A percentile compares a stretch with the other conserved stretches of the same genome.
Conservation (phyloP, 192 early-diverging fungal genomes). For the Paraglomus occultum region DNA sequence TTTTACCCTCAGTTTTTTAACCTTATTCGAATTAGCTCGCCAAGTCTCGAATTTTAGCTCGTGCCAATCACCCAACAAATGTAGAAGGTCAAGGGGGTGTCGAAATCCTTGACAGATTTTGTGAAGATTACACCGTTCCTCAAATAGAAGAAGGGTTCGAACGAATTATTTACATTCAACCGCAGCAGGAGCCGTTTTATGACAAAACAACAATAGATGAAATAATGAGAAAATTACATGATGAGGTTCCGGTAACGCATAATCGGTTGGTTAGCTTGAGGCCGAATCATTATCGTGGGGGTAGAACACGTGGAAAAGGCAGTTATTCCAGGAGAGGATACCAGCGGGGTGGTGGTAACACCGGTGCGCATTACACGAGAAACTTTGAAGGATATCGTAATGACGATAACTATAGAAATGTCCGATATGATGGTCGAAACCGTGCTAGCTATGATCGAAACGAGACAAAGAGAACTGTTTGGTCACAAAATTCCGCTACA, state of each 20-base stretch:
- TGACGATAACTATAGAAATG: too few species aligned
- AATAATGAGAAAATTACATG: slow-evolving; percentile 33
- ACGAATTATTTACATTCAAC: slow-evolving; percentile 42
- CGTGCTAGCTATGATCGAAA: too few species aligned
- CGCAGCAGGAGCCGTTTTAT: slow-evolving; percentile 38
- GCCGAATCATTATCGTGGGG: too few species aligned
- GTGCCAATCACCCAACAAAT: slow-evolving; percentile 67
- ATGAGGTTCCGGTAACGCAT: background rate
- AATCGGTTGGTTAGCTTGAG: too few species aligned
- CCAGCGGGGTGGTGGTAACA: too few species aligned
- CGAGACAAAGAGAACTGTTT: too few species aligned
- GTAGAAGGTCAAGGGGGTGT: slow-evolving; percentile 64
- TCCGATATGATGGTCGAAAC: too few species aligned
- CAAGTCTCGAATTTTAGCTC: slow-evolving; percentile 59
- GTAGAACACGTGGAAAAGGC: too few species aligned
- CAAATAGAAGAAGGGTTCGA: slow-evolving; percentile 46
- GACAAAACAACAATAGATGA: slow-evolving; percentile 44
- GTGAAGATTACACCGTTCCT: slow-evolving; percentile 45
- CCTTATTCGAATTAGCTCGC: slow-evolving; percentile 40
- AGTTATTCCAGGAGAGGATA: too few species aligned
- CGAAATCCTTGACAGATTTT: slow-evolving; percentile 62
- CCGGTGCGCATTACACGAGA: too few species aligned
- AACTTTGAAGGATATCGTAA: too few species aligned
- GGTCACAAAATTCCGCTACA: too few species aligned
- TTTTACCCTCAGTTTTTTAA: background rate